Evolutionary conservation across 1,139 yeast genomes (phyloP), one percentile per base, ranked within the genome.

Genomic region (Scheffersomyces illinoinensis): DNA sequence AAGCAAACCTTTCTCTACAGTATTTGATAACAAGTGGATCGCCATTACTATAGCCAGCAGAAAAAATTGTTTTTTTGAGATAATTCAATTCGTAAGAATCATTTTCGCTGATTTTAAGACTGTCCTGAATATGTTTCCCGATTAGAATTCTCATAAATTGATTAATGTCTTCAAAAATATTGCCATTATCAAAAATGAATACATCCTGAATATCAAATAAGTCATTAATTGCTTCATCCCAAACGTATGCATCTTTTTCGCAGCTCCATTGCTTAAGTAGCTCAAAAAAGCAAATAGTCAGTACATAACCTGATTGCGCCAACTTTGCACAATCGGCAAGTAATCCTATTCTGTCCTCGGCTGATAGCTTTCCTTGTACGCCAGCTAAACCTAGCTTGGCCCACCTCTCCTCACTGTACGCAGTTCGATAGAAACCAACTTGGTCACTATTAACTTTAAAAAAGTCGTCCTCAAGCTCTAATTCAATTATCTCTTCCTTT

Each of bases 321-420:
- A 66, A 59, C 3, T 66, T 58, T 19, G 59, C 64, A 19, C 66
- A 66, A 52, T 66, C 69, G n/a, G 67, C 62, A 5, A 65, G 64
- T 56, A 66, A 61, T 1, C 68, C 69, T n/a, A 65, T 64, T 8
- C 68, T 60, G 60, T 66, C 69, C 51, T 65, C 67, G 10, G 64
- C 68, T 2, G 68, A 61, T 58, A 66, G 63, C 58, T 64, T 62
- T 26, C 67, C 68, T 3, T 56, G 58, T 5, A 14, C 21, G 14
- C 54, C 57, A 6, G 62, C 66, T 48, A 63, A 64, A 17, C 68
- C 68, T 51, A 66, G 59, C 55, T 64, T 65, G 52, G 63, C 54
- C 69, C 69, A 66, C 33, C 69, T 57, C 33, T 58, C 63, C 6
- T 62, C 61, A 3, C 59, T 18, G 60, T 66, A 66, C 5, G 65